Conservation (phyloP, 2,329 filamentous ascomycete genomes). For the Trichoderma atroviride region DNA sequence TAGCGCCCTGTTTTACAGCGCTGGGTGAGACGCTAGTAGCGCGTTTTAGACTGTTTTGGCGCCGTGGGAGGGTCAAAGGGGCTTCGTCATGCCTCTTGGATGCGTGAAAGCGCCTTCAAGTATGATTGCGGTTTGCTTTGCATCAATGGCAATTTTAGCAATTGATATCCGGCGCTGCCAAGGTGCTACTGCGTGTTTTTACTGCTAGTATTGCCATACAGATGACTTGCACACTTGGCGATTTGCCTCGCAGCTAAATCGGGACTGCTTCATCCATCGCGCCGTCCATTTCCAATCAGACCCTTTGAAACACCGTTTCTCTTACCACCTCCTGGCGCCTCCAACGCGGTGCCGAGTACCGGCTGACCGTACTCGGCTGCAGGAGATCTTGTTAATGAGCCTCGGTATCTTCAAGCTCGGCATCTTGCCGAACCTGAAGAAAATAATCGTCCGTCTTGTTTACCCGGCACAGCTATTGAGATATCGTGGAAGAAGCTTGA, state of each 20-base stretch:
- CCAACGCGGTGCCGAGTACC: background rate
- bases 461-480: background rate
- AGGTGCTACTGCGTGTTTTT: background rate
- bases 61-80: background rate
- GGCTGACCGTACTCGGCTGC: background rate
- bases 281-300: background rate
- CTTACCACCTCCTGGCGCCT: background rate
- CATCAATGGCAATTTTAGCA: background rate
- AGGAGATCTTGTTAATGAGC: background rate
- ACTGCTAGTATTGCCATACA: background rate
- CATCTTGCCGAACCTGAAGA: background rate
- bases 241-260: background rate
- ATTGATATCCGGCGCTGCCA: background rate
- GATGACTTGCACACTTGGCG: background rate
- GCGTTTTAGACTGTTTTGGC: slow-evolving; percentile 14
- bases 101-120: background rate
- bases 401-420: background rate
- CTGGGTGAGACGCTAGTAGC: background rate
- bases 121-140: background rate
- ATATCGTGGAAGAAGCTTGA: too few species aligned
- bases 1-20: slow-evolving; percentile 9
- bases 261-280: background rate
- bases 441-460: background rate
- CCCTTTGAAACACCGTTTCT: background rate
- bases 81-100: background rate